Conservation (phyloP, 441 rosid genomes). For the Monsonia emarginata region DNA sequence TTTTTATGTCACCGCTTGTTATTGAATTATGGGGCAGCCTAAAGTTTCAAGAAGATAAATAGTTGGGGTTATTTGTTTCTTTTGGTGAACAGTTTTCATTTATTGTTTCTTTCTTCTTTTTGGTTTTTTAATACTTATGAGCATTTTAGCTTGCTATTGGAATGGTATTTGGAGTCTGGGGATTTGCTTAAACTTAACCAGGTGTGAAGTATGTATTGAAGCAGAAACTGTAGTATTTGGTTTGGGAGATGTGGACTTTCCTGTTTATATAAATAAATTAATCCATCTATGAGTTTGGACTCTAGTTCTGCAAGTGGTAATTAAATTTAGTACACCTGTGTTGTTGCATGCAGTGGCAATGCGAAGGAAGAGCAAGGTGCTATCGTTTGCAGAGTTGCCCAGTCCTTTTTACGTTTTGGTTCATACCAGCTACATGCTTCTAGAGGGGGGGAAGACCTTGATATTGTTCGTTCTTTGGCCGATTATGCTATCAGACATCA, state of each 20-base stretch:
- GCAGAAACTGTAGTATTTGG: neutral
- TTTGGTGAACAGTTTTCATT: neutral
- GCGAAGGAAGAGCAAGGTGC: constrained; percentile 97
- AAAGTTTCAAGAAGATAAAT: neutral
- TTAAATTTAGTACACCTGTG: neutral
- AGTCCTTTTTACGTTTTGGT: constrained; percentile 80
- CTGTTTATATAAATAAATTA: constrained; percentile 1
- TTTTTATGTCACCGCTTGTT: neutral
- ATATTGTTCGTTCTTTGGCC: constrained; percentile 60
- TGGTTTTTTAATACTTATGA: neutral
- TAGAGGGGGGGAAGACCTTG: constrained; percentile 79
- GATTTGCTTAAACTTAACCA: neutral
- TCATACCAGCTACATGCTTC: constrained; percentile 83
- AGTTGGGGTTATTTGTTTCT: neutral
- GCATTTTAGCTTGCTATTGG: neutral
- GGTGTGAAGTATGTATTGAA: neutral
- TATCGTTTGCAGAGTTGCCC: constrained; percentile 82
- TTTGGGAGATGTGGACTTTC: neutral
- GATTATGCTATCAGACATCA: constrained; percentile 86
- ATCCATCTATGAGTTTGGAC: constrained; percentile 5
- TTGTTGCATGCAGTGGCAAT: constrained; percentile 58
- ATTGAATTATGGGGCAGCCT: neutral
- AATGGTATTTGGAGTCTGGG: neutral
- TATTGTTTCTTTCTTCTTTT: neutral
- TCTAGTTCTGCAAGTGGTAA: neutral